A percentile compares a stretch with the other conserved stretches of the same genome.
Evolutionary conservation across 164 flowering plant genomes (phyloP).

Genomic region (Taxillus chinensis): DNA sequence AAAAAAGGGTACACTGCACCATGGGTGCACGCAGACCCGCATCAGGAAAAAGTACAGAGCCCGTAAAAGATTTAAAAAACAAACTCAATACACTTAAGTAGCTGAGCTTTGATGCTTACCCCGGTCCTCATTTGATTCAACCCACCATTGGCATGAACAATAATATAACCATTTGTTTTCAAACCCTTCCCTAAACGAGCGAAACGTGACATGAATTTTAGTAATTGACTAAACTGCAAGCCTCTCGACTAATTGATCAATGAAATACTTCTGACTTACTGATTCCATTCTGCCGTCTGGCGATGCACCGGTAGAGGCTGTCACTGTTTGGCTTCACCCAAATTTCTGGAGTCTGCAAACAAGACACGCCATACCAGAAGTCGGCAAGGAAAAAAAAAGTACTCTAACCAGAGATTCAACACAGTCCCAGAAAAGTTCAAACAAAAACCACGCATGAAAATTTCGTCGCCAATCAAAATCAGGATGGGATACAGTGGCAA

Average conservation of each 20-base stretch:
- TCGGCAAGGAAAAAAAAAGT: neutral
- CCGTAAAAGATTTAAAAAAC: no score
- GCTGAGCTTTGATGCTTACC: conserved; percentile 24
- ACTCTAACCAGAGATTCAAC: no score
- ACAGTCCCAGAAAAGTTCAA: neutral
- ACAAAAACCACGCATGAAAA: neutral
- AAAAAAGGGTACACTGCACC: no score
- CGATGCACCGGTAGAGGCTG: conserved; percentile 43
- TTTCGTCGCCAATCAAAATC: conserved; percentile 15
- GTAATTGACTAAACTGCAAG: neutral
- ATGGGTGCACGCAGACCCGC: no score
- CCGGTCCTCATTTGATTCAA: conserved; percentile 97
- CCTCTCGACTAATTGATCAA: no score
- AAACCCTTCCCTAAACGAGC: conserved; percentile 18
- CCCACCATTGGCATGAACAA: conserved; percentile 92
- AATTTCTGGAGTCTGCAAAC: conserved; percentile 49
- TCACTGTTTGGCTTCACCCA: conserved; percentile 77
- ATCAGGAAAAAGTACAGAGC: no score
- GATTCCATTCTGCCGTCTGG: conserved; percentile 27
- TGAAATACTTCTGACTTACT: conserved; percentile 26
- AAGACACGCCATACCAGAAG: neutral
- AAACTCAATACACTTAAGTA: no score
- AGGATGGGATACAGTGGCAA: no score
- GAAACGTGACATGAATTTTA: neutral
- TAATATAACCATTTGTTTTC: conserved; percentile 61